Evolutionary conservation across 2,329 filamentous ascomycete species (phyloP).

Genomic region (Zarea fungicola): DNA sequence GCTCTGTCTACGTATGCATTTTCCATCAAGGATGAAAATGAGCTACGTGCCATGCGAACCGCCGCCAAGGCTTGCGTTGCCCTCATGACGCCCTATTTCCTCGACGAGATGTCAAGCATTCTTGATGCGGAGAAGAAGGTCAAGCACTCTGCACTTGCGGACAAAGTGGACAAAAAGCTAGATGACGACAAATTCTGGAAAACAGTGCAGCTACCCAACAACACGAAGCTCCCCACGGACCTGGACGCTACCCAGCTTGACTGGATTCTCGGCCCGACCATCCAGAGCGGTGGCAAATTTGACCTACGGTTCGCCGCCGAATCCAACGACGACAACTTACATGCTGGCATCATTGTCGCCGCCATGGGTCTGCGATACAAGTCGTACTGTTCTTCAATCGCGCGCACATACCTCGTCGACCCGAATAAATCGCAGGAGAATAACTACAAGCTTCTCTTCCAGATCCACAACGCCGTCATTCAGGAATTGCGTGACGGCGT

Average conservation of each 20-base stretch:
- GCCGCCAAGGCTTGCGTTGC: slow-evolving; percentile 91
- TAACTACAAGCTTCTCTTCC: slow-evolving; percentile 84
- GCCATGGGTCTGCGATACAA: slow-evolving; percentile 91
- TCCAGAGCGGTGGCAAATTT: slow-evolving; percentile 94
- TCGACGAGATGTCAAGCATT: slow-evolving; percentile 96
- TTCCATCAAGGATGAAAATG: slow-evolving; percentile 89
- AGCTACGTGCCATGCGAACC: slow-evolving; percentile 89
- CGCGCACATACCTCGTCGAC: slow-evolving; percentile 91
- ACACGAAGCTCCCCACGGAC: slow-evolving; percentile 73
- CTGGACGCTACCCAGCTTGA: slow-evolving; percentile 87
- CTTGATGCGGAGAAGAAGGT: slow-evolving; percentile 97
- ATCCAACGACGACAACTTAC: slow-evolving; percentile 74
- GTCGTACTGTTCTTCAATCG: slow-evolving; percentile 89
- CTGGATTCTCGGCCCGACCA: slow-evolving; percentile 84
- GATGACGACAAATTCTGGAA: slow-evolving; percentile 94
- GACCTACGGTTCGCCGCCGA: slow-evolving; percentile 78
- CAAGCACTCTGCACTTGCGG: slow-evolving; percentile 78
- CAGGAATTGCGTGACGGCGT: slow-evolving; percentile 87
- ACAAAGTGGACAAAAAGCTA: slow-evolving; percentile 85
- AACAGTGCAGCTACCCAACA: slow-evolving; percentile 62
- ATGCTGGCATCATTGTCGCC: slow-evolving; percentile 89
- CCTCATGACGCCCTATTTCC: slow-evolving; percentile 91
- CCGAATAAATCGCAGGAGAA: slow-evolving; percentile 93
- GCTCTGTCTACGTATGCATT: slow-evolving; percentile 81
- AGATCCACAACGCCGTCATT: slow-evolving; percentile 82